phyloP scores from a whole-genome alignment of 108 stramenopile species.

The Cyclotella choctawhatcheeana region DNA sequence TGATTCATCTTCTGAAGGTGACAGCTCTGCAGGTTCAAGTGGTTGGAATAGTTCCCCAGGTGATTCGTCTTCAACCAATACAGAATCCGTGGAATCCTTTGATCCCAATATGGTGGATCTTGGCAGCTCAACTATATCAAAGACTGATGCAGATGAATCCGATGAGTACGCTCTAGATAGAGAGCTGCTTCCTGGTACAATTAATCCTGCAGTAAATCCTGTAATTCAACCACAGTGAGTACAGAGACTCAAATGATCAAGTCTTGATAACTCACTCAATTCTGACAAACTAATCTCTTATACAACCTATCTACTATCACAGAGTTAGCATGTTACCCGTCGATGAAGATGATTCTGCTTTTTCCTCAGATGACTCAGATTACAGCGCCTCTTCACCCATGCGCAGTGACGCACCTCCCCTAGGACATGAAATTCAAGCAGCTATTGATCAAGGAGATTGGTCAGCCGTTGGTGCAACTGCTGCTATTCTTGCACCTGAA shows the following conservation, averaged over 20 bases:
- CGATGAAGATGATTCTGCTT: constrained; percentile 12
- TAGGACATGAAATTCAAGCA: constrained; percentile 60
- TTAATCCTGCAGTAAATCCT: constrained; percentile 37
- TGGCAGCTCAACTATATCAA: constrained; percentile 26
- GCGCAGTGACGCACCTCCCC: constrained; percentile 12
- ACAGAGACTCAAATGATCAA: no score
- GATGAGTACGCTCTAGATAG: constrained; percentile 20
- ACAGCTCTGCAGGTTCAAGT: constrained; percentile 49
- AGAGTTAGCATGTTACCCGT: constrained; percentile 47
- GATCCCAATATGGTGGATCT: constrained; percentile 25
- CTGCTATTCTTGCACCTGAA: constrained; percentile 73
- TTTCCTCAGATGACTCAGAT: constrained; percentile 22
- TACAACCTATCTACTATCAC: neutral
- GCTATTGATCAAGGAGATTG: constrained; percentile 88
- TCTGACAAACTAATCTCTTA: no score
- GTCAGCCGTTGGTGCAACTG: constrained; percentile 88
- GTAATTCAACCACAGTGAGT: constrained; percentile 33
- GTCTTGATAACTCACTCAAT: no score
- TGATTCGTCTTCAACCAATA: constrained; percentile 36
- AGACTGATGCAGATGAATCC: constrained; percentile 10
- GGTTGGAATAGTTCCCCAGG: constrained; percentile 48
- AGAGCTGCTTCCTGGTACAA: constrained; percentile 18
- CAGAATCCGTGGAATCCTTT: constrained; percentile 38
- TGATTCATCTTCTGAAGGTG: constrained; percentile 20
- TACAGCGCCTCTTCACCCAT: neutral